These are phyloP conservation scores for Rhodosporidiobolus sp. DNA, from an alignment of 768 basidiomycete species.

Conservation along the genomic window DNA sequence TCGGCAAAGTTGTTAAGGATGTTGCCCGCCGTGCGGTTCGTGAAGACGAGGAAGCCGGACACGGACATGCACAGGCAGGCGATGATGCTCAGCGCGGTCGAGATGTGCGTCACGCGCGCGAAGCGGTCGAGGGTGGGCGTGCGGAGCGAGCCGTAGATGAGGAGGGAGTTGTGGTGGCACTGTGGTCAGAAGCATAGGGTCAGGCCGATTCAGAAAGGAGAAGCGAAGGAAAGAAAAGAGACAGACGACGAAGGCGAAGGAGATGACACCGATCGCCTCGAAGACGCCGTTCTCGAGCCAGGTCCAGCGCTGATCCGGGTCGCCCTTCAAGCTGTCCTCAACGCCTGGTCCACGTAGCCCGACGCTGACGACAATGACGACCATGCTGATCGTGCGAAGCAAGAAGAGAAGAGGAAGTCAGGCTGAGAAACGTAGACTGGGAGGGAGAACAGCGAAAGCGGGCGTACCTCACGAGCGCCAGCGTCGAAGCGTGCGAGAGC, in stretches of 20 bases:
- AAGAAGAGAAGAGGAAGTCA: not conserved
- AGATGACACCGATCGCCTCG: constrained; percentile 93
- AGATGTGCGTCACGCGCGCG: constrained; percentile 85
- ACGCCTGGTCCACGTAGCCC: constrained; percentile 77
- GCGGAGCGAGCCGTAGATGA: constrained; percentile 89
- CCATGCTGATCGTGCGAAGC: constrained; percentile 60
- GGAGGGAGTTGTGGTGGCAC: constrained; percentile 93
- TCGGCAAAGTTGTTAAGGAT: constrained; percentile 89
- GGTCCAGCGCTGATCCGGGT: constrained; percentile 68
- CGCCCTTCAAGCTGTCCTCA: constrained; percentile 69
- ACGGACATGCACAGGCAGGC: constrained; percentile 81
- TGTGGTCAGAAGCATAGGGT: constrained; percentile 9
- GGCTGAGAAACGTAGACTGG: not conserved
- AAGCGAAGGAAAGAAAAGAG: not conserved
- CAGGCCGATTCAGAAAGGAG: not conserved
- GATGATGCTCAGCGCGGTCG: constrained; percentile 71
- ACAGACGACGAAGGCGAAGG: constrained; percentile 76
- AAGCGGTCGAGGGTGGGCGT: constrained; percentile 95
- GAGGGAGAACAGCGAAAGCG: not conserved
- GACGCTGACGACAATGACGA: constrained; percentile 83
- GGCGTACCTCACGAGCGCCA: constrained; percentile 65
- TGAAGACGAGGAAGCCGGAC: constrained; percentile 66
- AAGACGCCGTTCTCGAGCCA: constrained; percentile 76
- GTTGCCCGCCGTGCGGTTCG: constrained; percentile 79
- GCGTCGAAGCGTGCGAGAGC: constrained; percentile 81